Evolutionary conservation across 441 rosid genomes (phyloP).

Genomic region (Populus hybrid): DNA sequence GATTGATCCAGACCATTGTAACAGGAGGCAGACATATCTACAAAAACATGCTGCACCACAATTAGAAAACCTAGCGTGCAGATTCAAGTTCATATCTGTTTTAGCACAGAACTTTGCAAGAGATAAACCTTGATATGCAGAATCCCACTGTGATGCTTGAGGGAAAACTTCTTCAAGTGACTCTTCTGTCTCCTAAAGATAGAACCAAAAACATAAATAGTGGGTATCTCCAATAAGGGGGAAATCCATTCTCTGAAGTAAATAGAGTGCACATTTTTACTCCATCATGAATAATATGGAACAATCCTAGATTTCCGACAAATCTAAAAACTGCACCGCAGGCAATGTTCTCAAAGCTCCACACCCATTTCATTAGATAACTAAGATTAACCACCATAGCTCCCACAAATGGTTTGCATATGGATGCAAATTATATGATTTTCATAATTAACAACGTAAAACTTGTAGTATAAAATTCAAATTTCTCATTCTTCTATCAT

Average conservation of each 20-base stretch:
- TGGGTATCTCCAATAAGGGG: background rate
- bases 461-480: background rate
- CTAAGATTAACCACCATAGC: background rate
- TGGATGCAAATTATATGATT: background rate
- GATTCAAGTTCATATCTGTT: slow-evolving; percentile 12
- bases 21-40: slow-evolving; percentile 43
- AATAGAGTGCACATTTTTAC: background rate
- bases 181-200: slow-evolving; percentile 60
- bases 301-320: background rate
- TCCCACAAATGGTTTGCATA: background rate
- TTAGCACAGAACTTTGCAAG: slow-evolving; percentile 11
- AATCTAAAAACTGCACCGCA: background rate
- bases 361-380: background rate
- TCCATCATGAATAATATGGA: background rate
- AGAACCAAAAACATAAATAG: slow-evolving; percentile 20
- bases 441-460: background rate
- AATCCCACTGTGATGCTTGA: slow-evolving; percentile 46
- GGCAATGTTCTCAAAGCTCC: background rate
- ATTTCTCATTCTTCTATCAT: background rate
- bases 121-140: slow-evolving; percentile 64
- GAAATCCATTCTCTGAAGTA: background rate
- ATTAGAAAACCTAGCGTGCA: slow-evolving; percentile 10
- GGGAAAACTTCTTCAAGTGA: slow-evolving; percentile 51
- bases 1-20: slow-evolving; percentile 57
- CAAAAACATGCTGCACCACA: slow-evolving; percentile 25